Conservation (phyloP, 1,139 yeast genomes). For the Nakaseomyces uthaithaninus region DNA sequence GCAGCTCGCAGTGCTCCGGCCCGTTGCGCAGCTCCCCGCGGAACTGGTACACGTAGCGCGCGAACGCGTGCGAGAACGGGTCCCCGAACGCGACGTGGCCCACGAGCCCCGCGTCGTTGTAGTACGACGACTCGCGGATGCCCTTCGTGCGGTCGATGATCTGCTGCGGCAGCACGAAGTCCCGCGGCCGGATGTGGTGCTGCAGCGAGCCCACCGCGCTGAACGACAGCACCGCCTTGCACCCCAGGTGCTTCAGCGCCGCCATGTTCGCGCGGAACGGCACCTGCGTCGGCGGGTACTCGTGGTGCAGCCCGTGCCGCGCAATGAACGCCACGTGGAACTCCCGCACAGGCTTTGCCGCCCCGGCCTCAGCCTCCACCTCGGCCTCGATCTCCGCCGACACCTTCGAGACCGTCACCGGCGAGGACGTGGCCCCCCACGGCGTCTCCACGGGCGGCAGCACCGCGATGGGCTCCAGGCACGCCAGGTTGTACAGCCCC, state of each 20-base stretch:
- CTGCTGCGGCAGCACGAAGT: constrained; percentile 91
- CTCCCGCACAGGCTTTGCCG: constrained; percentile 7
- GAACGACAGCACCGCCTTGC: constrained; percentile 81
- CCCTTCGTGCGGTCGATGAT: constrained; percentile 96
- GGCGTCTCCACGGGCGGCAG: constrained; percentile 77
- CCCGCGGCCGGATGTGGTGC: constrained; percentile 83
- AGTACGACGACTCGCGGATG: constrained; percentile 80
- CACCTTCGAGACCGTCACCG: constrained; percentile 71
- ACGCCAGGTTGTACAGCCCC: constrained; percentile 83
- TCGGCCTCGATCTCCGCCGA: constrained; percentile 41
- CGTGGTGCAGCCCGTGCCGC: constrained; percentile 89
- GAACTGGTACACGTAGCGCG: constrained; percentile 52
- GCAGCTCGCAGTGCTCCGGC: constrained; percentile 26
- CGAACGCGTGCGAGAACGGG: constrained; percentile 77
- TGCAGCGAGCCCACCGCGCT: constrained; percentile 95
- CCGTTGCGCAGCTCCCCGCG: constrained; percentile 48
- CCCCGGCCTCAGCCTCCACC: background rate
- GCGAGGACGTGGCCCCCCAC: constrained; percentile 95
- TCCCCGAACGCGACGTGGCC: constrained; percentile 98
- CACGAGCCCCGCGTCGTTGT: constrained; percentile 78
- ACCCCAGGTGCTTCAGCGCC: constrained; percentile 81
- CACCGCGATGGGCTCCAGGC: constrained; percentile 77
- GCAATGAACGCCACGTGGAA: constrained; percentile 90
- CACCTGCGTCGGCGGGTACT: constrained; percentile 81
- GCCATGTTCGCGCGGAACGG: constrained; percentile 94